Evolutionary conservation across 1,284 basidiomycete species (phyloP).

Genomic region (Omphalotus olearius): DNA sequence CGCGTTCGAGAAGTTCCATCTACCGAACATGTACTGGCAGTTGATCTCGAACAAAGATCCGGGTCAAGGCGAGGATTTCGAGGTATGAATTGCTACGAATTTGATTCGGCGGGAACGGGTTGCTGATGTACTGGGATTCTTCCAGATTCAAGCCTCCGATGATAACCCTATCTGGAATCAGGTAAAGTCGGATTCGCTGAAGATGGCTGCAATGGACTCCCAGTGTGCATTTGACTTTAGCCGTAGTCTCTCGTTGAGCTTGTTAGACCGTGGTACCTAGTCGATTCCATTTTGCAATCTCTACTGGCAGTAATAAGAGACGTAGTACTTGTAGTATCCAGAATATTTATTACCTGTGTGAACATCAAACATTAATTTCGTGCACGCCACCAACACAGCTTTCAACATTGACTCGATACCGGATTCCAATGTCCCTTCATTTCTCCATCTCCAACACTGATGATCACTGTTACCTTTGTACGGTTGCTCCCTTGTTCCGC

Average conservation of each 20-base stretch:
- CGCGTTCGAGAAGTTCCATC: slow-evolving; percentile 26
- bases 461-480: slow-evolving; percentile 14
- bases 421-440: too few species aligned
- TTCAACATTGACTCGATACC: too few species aligned
- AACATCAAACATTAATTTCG: too few species aligned
- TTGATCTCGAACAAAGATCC: slow-evolving; percentile 32
- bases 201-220: slow-evolving; percentile 9
- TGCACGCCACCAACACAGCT: too few species aligned
- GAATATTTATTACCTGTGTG: too few species aligned
- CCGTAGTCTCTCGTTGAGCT: too few species aligned
- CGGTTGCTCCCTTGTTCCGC: background rate
- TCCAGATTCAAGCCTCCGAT: slow-evolving; percentile 19
- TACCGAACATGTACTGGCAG: slow-evolving; percentile 36
- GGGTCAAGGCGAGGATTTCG: slow-evolving; percentile 30
- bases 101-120: background rate
- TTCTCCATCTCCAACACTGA: background rate
- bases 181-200: slow-evolving; percentile 12
- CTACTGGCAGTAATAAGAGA: too few species aligned
- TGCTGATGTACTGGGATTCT: background rate
- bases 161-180: slow-evolving; percentile 20
- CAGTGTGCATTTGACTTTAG: slow-evolving; percentile 20
- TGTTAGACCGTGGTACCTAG: too few species aligned
- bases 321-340: too few species aligned
- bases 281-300: too few species aligned
- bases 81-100: slow-evolving; percentile 18